Evolutionary conservation across 108 stramenopile species (phyloP).

Genomic region (Skeletonema costatum): DNA sequence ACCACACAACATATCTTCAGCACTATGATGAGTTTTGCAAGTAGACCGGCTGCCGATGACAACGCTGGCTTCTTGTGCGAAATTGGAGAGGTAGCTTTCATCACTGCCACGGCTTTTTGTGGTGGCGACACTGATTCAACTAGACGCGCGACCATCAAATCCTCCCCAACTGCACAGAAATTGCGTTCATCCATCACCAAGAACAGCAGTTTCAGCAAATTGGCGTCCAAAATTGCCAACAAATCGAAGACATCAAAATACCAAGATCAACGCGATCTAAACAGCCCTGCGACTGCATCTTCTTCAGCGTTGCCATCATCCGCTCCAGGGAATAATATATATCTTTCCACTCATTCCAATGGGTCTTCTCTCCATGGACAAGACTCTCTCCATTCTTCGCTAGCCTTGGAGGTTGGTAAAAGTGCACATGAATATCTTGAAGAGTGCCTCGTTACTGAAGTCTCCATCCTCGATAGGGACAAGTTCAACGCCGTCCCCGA

Average conservation of each 20-base stretch:
- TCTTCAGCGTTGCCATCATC: not conserved
- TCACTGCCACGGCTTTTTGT: not conserved
- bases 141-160: too few relatives aligned
- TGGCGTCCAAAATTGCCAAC: too few relatives aligned
- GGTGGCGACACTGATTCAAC: not conserved
- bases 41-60: not conserved
- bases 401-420: not conserved
- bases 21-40: not conserved
- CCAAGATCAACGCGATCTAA: not conserved
- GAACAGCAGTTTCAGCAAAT: too few relatives aligned
- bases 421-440: conserved; percentile 5
- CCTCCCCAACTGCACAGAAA: too few relatives aligned
- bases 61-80: not conserved
- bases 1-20: not conserved
- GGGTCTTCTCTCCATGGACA: not conserved
- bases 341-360: not conserved
- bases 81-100: not conserved
- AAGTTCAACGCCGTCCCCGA: not conserved
- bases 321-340: not conserved
- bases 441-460: not conserved
- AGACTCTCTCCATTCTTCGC: not conserved
- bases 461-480: not conserved
- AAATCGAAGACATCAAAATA: not conserved
- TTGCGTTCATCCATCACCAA: too few relatives aligned
- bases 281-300: not conserved